These are phyloP conservation scores for Pugionium cornutum DNA, from an alignment of 345 rosid species.

Conservation along the genomic window DNA sequence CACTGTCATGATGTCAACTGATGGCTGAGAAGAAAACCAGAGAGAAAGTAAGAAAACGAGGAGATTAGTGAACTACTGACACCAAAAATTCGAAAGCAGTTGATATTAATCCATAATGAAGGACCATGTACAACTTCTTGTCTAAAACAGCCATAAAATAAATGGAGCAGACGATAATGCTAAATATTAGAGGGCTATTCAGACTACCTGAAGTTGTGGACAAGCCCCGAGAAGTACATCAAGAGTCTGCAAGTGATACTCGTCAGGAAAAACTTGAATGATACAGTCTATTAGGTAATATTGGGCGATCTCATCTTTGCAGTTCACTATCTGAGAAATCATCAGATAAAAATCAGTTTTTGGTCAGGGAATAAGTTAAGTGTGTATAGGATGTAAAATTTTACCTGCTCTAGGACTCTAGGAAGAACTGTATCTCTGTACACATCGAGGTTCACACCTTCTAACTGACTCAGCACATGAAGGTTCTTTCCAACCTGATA, in stretches of 20 bases:
- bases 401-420: constrained; percentile 93
- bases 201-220: constrained; percentile 93
- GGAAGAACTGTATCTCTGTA: constrained; percentile 96
- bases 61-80: constrained; percentile 11
- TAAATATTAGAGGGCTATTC: constrained; percentile 12
- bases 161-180: constrained; percentile 6
- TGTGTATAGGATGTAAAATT: constrained; percentile 4
- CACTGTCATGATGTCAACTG: constrained; percentile 96
- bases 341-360: constrained; percentile 20
- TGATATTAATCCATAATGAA: constrained; percentile 4
- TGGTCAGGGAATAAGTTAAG: constrained; percentile 19
- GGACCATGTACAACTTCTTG: constrained; percentile 4
- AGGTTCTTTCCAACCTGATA: constrained; percentile 97
- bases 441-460: constrained; percentile 93
- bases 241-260: constrained; percentile 98
- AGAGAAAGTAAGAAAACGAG: constrained; percentile 23
- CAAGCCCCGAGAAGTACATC: constrained; percentile 87
- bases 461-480: constrained; percentile 97
- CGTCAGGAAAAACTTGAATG: constrained; percentile 99
- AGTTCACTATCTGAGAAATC: constrained; percentile 79
- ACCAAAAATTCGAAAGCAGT: constrained; percentile 13
- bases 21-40: constrained; percentile 55
- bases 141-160: constrained; percentile 15
- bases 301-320: constrained; percentile 96
- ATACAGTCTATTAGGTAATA: constrained; percentile 96